Percentiles rank a stretch among this genome's conserved stretches.
These are phyloP conservation scores for Fusarium musae DNA, from an alignment of 2,329 filamentous ascomycete species.

Conservation along the genomic window DNA sequence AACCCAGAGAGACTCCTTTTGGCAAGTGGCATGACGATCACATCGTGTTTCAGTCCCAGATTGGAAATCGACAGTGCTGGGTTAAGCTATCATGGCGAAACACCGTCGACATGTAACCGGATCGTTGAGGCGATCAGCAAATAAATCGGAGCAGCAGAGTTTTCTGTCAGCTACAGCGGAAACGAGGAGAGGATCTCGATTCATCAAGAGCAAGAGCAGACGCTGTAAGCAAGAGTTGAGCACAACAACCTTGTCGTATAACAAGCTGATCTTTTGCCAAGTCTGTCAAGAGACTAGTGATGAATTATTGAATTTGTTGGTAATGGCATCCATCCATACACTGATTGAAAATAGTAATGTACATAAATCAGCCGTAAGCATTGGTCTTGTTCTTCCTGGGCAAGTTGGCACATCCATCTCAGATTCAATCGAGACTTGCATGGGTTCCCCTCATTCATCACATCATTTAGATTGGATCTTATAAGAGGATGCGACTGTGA, in stretches of 20 bases:
- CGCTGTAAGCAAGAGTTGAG: constrained; percentile 7
- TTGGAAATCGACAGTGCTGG: not conserved
- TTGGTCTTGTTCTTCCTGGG: constrained; percentile 18
- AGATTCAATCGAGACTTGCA: constrained; percentile 24
- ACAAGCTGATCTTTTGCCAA: constrained; percentile 18
- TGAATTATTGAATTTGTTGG: constrained; percentile 25
- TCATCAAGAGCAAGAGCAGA: not conserved
- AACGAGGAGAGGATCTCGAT: constrained; percentile 8
- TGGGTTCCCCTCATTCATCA: constrained; percentile 27
- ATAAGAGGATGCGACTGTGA: not conserved
- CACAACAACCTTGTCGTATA: constrained; percentile 7
- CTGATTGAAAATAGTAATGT: constrained; percentile 7
- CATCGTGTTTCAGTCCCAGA: not conserved
- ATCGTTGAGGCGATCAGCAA: constrained; percentile 5
- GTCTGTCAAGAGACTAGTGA: constrained; percentile 9
- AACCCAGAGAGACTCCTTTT: constrained; percentile 14
- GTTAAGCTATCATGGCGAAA: not conserved
- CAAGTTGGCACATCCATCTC: constrained; percentile 14
- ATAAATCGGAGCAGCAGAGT: not conserved
- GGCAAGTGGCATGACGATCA: constrained; percentile 14
- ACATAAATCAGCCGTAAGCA: constrained; percentile 17
- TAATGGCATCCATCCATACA: constrained; percentile 8
- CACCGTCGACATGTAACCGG: not conserved
- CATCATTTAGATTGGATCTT: constrained; percentile 7
- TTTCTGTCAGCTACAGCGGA: not conserved